Percentiles rank a stretch among this genome's conserved stretches.
Evolutionary conservation across 768 basidiomycete genomes (phyloP).

Genomic region (Auricularia heimuer): DNA sequence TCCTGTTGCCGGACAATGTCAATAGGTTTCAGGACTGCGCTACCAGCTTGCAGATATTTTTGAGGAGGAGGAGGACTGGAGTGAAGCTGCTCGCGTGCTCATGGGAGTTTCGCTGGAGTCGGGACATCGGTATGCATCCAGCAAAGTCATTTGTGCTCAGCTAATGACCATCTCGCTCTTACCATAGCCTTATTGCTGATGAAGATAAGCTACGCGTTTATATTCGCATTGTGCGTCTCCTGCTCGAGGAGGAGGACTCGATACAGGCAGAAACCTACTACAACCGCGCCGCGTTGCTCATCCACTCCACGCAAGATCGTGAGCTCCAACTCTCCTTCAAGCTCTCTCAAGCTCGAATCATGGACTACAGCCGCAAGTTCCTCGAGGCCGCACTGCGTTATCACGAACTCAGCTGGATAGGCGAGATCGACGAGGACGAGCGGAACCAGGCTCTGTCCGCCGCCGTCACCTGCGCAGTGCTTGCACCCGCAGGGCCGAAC

Average conservation of each 20-base stretch:
- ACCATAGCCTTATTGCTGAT: conserved; percentile 40
- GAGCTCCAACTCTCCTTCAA: conserved; percentile 80
- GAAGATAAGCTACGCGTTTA: conserved; percentile 84
- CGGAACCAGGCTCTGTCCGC: conserved; percentile 84
- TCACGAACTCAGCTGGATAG: conserved; percentile 87
- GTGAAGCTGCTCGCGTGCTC: conserved; percentile 81
- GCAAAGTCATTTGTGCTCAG: neutral
- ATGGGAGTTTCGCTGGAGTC: conserved; percentile 91
- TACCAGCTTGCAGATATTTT: conserved; percentile 88
- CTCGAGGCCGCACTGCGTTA: conserved; percentile 89
- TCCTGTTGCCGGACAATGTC: conserved; percentile 5
- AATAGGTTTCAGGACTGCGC: conserved; percentile 69
- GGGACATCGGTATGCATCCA: conserved; percentile 55
- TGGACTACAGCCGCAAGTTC: conserved; percentile 86
- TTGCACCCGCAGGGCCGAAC: conserved; percentile 95
- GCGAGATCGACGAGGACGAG: conserved; percentile 90
- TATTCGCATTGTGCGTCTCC: conserved; percentile 85
- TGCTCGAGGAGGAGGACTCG: conserved; percentile 93
- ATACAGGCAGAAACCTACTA: conserved; percentile 98
- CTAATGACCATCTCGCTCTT: neutral
- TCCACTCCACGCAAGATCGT: conserved; percentile 69
- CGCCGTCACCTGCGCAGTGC: conserved; percentile 91
- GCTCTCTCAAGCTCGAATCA: conserved; percentile 88
- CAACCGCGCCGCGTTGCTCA: conserved; percentile 86
- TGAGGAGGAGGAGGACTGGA: conserved; percentile 88